Conservation (phyloP, 257 asterid genomes). For the Lycium ferocissimum region DNA sequence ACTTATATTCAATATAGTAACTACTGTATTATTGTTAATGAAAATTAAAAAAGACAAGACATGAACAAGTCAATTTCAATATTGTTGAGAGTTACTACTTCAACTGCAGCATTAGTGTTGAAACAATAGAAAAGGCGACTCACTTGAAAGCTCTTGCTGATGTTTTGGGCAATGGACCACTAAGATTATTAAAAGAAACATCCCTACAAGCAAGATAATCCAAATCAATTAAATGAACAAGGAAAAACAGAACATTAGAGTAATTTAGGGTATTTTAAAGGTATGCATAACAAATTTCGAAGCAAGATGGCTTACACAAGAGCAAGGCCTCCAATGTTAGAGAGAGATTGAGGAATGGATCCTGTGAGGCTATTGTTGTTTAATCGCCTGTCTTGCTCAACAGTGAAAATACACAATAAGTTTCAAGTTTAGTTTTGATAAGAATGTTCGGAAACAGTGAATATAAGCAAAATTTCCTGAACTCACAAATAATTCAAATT, state of each 20-base stretch:
- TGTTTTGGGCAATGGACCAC: constrained; percentile 51
- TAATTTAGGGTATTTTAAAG: background rate
- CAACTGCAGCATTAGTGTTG: background rate
- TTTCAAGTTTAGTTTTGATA: constrained; percentile 17
- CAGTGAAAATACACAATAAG: constrained; percentile 29
- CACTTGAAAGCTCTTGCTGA: constrained; percentile 74
- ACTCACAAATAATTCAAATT: constrained; percentile 93
- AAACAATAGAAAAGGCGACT: constrained; percentile 36
- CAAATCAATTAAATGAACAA: background rate
- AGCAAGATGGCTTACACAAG: constrained; percentile 61
- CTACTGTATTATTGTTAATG: background rate
- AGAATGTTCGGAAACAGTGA: background rate
- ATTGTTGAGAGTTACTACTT: constrained; percentile 18
- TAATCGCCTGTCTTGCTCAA: constrained; percentile 81
- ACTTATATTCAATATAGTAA: constrained; percentile 17
- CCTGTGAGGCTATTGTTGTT: constrained; percentile 83
- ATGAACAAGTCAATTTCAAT: background rate
- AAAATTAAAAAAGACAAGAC: background rate
- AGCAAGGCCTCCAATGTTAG: constrained; percentile 70
- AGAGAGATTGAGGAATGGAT: constrained; percentile 40
- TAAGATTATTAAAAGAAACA: constrained; percentile 62
- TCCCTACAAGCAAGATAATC: constrained; percentile 62
- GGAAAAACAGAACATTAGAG: constrained; percentile 1
- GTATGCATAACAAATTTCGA: background rate
- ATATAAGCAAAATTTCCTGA: constrained; percentile 6